Base-by-base conservation (phyloP, 2,329 filamentous ascomycete genomes). In the Colletotrichum sansevieriae region DNA sequence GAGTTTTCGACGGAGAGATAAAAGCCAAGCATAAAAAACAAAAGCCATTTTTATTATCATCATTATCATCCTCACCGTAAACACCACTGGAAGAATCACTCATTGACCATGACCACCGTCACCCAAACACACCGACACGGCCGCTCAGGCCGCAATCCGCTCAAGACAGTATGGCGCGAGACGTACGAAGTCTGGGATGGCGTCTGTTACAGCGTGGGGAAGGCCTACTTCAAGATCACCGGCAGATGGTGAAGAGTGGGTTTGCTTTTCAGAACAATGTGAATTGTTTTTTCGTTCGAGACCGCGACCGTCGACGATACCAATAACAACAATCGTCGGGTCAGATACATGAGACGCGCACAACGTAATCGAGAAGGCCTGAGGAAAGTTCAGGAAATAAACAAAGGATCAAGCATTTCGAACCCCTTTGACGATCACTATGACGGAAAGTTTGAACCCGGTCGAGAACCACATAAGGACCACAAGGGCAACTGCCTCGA, bases 81-180 rank as follows among this genome's bases (percentile, higher is more conserved):
- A 35, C 58, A 58, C 51, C 18, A 64, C 29, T 29, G 6, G 29
- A 29, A 29, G 6, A 29, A 29, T 29, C 29, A 29, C 29, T 29
- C 29, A 29, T 29, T 7, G 29, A 8, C 12, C 25, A 69, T 66
- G 55, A 90, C 86, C 87, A 90, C 90, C 73, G 85, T 87, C 73
- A 90, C 86, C 62, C 89, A 90, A 68, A 89, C 84, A 8, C 89
- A 87, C 67, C 85, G 85, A 81, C 84, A 87, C 0, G 87, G 87
- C 2, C 85, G 79, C 33, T 79, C 84, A 15, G 86, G 85, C 29
- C 79, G 57, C 57, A 70, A 65, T 12, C 68, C 68, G 25, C 33
- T 71, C 51, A 54, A 49, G 29, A 71, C 68, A 22, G 60, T 79
- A 41, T 76, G 76, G 73, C 74, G 74, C 59, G 77, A 73, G 70